These are phyloP conservation scores for Hippophae rhamnoides DNA, from an alignment of 306 rosid species.

Conservation along the genomic window DNA sequence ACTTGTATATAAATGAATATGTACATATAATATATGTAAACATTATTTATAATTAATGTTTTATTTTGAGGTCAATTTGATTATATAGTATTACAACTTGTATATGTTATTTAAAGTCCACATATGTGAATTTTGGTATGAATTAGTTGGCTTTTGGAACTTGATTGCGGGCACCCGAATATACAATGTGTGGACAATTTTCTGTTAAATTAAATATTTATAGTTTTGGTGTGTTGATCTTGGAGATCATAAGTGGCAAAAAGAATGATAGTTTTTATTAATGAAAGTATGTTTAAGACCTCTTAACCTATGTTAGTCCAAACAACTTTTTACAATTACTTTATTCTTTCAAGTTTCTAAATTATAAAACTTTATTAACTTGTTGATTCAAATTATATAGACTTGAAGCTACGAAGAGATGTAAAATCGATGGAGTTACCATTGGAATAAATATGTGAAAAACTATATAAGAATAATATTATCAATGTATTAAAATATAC, in stretches of 20 bases:
- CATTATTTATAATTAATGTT: no score
- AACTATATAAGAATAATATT: no score
- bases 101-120: no score
- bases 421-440: constrained; percentile 6
- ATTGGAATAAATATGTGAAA: no score
- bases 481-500: no score
- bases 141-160: neutral
- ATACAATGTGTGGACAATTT: neutral
- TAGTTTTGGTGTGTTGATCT: constrained; percentile 1
- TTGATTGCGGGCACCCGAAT: neutral
- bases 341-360: neutral
- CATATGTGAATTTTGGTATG: no score
- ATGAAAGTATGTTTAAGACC: neutral
- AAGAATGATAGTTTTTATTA: neutral
- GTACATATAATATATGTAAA: no score
- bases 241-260: constrained; percentile 5
- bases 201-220: neutral
- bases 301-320: constrained; percentile 5
- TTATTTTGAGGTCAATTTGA: no score
- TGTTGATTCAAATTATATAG: neutral
- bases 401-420: neutral
- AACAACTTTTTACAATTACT: neutral
- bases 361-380: no score
- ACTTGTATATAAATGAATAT: no score
- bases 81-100: no score